A percentile compares a stretch with the other conserved stretches of the same genome.
Conservation (phyloP, 1,284 basidiomycete species). For the Cutaneotrichosporon sp. region DNA sequence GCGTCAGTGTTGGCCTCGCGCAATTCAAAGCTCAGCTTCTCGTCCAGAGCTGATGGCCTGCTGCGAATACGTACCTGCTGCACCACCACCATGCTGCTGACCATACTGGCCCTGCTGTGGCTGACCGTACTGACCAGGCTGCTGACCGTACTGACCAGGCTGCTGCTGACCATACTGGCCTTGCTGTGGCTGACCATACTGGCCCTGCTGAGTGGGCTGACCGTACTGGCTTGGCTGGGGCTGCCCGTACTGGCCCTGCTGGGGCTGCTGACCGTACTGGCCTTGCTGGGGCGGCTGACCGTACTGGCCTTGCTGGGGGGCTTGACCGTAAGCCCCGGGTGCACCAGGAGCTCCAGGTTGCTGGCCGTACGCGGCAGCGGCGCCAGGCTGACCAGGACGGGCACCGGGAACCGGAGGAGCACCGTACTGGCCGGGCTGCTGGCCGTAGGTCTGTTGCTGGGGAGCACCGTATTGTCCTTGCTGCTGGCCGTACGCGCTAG, state of each 20-base stretch:
- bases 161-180: conserved; percentile 18
- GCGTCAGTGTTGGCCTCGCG: conserved; percentile 4
- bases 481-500: conserved; percentile 8
- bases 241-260: conserved; percentile 24
- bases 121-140: conserved; percentile 25
- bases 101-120: conserved; percentile 28
- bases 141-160: conserved; percentile 24
- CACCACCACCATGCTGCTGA: conserved; percentile 21
- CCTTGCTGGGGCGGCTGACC: conserved; percentile 15
- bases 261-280: conserved; percentile 17
- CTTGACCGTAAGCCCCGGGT: conserved; percentile 8
- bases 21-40: too few species aligned
- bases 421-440: conserved; percentile 22
- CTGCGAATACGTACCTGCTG: conserved; percentile 23
- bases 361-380: conserved; percentile 12
- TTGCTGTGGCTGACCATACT: conserved; percentile 15
- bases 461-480: conserved; percentile 1
- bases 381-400: neutral
- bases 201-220: neutral
- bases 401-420: neutral
- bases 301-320: conserved; percentile 6
- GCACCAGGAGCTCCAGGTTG: conserved; percentile 5
- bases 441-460: conserved; percentile 29
- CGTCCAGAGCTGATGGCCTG: conserved; percentile 18
- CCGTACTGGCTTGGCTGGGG: conserved; percentile 24